These are phyloP conservation scores for Pelargonium australe DNA, from an alignment of 441 rosid species.

Conservation along the genomic window DNA sequence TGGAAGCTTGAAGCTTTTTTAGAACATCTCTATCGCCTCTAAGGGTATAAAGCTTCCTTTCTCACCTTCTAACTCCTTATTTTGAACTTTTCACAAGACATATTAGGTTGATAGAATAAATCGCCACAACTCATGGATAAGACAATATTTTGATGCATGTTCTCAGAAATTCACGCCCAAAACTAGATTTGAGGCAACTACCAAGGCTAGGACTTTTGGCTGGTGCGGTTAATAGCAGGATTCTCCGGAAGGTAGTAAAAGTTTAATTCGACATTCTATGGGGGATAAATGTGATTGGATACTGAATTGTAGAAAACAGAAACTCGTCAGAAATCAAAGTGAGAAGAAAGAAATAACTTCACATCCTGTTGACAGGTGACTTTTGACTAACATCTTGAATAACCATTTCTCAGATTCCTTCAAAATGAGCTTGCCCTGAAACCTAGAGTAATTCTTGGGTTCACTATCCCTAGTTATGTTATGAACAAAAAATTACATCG, in stretches of 20 bases:
- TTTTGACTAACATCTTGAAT: background rate
- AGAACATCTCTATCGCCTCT: too few relatives aligned
- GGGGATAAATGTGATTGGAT: background rate
- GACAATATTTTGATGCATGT: background rate
- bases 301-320: background rate
- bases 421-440: too few relatives aligned
- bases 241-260: background rate
- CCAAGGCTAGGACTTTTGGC: background rate
- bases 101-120: too few relatives aligned
- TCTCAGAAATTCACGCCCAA: background rate
- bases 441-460: background rate
- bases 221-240: background rate
- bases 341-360: background rate
- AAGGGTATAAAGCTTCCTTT: background rate
- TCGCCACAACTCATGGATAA: background rate
- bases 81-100: background rate
- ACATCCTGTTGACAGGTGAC: background rate
- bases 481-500: too few relatives aligned
- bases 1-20: too few relatives aligned
- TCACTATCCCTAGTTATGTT: too few relatives aligned
- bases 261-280: too few relatives aligned
- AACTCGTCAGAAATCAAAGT: background rate
- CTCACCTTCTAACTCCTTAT: background rate
- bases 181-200: background rate
- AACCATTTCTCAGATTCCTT: background rate